Base-by-base conservation (phyloP, 495 filamentous ascomycete genomes). In the Hypoxylon perforatum region DNA sequence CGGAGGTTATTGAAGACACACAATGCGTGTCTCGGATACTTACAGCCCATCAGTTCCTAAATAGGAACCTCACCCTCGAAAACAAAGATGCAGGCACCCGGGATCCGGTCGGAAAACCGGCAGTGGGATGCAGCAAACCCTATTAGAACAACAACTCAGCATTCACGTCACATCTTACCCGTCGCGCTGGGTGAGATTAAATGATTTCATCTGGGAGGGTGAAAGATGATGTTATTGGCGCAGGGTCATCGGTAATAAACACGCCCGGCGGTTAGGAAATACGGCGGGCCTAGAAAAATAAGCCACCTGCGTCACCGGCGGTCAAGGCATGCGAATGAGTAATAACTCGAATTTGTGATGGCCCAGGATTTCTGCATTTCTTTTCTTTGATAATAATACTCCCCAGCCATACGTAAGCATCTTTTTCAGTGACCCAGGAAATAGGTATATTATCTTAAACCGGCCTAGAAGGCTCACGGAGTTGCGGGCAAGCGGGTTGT, bases 121-220 rank as follows among this genome's bases (percentile, higher is more conserved):
- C n/a, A 64, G 36, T 56, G 55, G 63, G 50, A 71, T 64, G 69
- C 69, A 61, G 59, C 36, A 17, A 71, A 67, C 69, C 69, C 69
- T 71, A 71, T 57, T 50, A 38, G 54, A 57, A 68, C 69, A 39
- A n/a, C 61, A 57, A 17, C 23, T 47, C 55, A 61, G 18, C 14
- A 47, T 46, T 64, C 28, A 36, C 22, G 53, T 21, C 19, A 19
- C 39, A 55, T 61, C 50, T 28, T 11, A 36, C 18, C 23, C n/a
- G 18, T 42, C 48, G 39, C 17, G 30, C 10, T 1, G 38, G 4
- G 38, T 28, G 46, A 64, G 18, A 63, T 63, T 61, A 46, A 51
- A 51, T 57, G 30, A 57, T 56, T 67, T 57, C 51, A 25, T 53
- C 15, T 23, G 18, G 63, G 49, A 36, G 56, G 57, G 50, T 57